A percentile compares a stretch with the other conserved stretches of the same genome.
Conservation (phyloP, 495 filamentous ascomycete species). For the Penicillium parvum region DNA sequence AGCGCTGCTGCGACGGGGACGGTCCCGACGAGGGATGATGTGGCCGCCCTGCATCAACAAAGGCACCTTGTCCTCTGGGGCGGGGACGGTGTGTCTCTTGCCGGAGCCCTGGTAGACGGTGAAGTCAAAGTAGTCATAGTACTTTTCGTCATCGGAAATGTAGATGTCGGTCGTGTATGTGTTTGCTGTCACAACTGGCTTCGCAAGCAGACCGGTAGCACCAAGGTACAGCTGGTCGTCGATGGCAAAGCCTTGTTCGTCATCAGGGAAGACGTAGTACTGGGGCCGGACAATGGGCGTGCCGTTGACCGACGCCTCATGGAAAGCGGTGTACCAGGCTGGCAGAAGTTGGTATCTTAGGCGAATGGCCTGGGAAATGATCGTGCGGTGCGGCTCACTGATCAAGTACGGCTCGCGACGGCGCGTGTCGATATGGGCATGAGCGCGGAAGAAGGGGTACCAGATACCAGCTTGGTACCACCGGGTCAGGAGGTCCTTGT, state of each 20-base stretch:
- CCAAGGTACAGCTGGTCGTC: conserved; percentile 95
- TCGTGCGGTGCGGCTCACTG: conserved; percentile 76
- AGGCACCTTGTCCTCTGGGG: conserved; percentile 80
- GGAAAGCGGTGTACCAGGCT: conserved; percentile 96
- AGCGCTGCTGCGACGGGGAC: conserved; percentile 74
- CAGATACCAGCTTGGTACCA: conserved; percentile 98
- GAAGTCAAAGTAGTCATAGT: conserved; percentile 93
- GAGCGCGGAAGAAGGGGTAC: conserved; percentile 98
- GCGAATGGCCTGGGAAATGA: conserved; percentile 82
- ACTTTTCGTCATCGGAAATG: conserved; percentile 77
- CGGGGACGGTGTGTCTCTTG: conserved; percentile 60
- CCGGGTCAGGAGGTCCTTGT: conserved; percentile 80
- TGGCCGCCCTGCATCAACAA: conserved; percentile 89
- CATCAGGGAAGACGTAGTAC: conserved; percentile 85
- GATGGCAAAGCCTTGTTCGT: conserved; percentile 78
- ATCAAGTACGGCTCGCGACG: conserved; percentile 89
- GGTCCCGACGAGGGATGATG: conserved; percentile 84
- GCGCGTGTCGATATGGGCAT: conserved; percentile 93
- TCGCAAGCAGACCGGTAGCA: conserved; percentile 76
- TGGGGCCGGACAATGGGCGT: conserved; percentile 86
- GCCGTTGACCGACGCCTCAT: conserved; percentile 75
- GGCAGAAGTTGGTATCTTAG: conserved; percentile 87
- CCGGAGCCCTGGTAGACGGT: conserved; percentile 65
- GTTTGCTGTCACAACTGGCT: conserved; percentile 77
- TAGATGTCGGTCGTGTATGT: conserved; percentile 73